Evolutionary conservation across 768 basidiomycete species (phyloP).

Genomic region (Coprinellus micaceus): DNA sequence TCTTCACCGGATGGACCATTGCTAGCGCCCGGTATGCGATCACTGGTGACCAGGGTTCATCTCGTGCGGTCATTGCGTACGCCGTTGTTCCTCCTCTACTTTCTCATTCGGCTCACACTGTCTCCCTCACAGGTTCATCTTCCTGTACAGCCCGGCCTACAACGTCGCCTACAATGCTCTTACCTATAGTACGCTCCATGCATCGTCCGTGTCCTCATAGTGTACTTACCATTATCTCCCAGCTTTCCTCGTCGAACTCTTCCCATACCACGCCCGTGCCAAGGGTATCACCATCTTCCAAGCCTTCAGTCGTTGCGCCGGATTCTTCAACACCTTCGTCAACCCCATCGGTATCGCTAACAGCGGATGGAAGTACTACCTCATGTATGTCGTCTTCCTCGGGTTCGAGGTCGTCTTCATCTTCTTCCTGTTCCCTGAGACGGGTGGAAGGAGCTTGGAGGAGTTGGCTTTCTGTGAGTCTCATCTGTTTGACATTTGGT

Average conservation of each 20-base stretch:
- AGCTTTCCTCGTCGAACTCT: slow-evolving; percentile 67
- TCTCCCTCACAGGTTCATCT: slow-evolving; percentile 41
- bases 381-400: slow-evolving; percentile 48
- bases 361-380: slow-evolving; percentile 57
- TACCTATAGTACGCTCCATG: slow-evolving; percentile 41
- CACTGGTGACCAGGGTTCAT: slow-evolving; percentile 40
- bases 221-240: background rate
- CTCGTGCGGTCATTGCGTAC: slow-evolving; percentile 48
- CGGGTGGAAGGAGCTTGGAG: slow-evolving; percentile 48
- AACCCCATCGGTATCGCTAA: slow-evolving; percentile 61
- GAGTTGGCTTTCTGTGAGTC: slow-evolving; percentile 57
- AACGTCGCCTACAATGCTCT: slow-evolving; percentile 56
- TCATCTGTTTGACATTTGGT: no score
- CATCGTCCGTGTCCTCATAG: background rate
- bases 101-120: background rate
- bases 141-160: slow-evolving; percentile 53
- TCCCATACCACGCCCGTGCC: slow-evolving; percentile 61
- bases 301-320: slow-evolving; percentile 49
- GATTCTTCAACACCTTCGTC: slow-evolving; percentile 65
- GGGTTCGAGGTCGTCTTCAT: slow-evolving; percentile 52
- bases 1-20: slow-evolving; percentile 54
- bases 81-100: background rate
- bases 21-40: slow-evolving; percentile 46
- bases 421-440: slow-evolving; percentile 64
- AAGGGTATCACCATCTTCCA: slow-evolving; percentile 62